phyloP scores from a whole-genome alignment of 345 rosid genomes.

The Ceriops tagal region DNA sequence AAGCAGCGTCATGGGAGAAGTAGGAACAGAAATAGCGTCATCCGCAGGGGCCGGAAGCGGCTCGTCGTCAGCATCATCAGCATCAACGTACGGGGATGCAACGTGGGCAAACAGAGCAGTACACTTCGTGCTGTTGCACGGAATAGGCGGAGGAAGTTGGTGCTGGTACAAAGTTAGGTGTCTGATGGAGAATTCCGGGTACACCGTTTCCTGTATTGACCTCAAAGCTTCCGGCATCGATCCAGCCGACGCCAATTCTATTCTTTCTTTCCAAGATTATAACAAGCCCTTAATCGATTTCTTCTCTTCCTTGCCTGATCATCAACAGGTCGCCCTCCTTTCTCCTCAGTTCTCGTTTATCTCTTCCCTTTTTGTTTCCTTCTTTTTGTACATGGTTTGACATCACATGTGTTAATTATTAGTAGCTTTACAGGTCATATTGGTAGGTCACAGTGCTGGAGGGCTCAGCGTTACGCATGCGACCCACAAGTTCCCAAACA shows the following conservation, averaged over 20 bases:
- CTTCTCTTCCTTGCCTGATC: constrained; percentile 51
- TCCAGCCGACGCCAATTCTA: constrained; percentile 39
- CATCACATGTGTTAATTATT: too few species aligned
- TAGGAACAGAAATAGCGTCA: too few species aligned
- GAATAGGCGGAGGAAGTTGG: constrained; percentile 79
- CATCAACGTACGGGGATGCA: too few species aligned
- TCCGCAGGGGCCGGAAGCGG: too few species aligned
- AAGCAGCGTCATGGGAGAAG: too few species aligned
- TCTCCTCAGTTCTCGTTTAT: background rate
- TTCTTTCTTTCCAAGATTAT: constrained; percentile 63
- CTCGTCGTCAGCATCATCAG: too few species aligned
- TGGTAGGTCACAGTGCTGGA: constrained; percentile 94
- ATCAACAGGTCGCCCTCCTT: constrained; percentile 45
- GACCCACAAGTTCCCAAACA: constrained; percentile 47
- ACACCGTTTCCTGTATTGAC: constrained; percentile 71
- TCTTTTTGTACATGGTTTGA: too few species aligned
- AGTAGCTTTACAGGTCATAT: constrained; percentile 49
- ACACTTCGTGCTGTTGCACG: constrained; percentile 85
- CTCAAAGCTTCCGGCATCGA: constrained; percentile 68
- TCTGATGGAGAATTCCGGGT: constrained; percentile 77
- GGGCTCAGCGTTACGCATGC: constrained; percentile 75
- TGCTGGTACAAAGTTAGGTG: constrained; percentile 87
- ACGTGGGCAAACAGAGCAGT: background rate
- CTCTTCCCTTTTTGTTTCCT: too few species aligned
- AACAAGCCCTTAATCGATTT: constrained; percentile 68